phyloP scores from a whole-genome alignment of 2,329 filamentous ascomycete species.

The Stachybotrys chlorohalonatus region DNA sequence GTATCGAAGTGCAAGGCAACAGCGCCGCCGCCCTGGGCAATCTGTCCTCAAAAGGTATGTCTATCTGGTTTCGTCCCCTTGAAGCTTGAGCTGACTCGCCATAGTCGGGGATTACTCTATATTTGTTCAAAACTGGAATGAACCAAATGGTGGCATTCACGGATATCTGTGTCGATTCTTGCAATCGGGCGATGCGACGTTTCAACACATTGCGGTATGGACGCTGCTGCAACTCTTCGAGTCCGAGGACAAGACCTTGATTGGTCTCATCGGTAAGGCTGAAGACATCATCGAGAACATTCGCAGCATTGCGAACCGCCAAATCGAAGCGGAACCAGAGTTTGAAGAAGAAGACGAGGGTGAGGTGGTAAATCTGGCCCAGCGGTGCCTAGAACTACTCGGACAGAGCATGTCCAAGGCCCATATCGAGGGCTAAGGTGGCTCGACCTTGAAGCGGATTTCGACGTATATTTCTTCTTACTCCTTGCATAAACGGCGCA shows the following conservation, averaged over 20 bases:
- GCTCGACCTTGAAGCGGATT: not conserved
- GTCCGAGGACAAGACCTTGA: slow-evolving; percentile 84
- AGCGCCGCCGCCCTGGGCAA: slow-evolving; percentile 94
- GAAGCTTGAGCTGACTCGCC: slow-evolving; percentile 1
- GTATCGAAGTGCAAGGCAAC: slow-evolving; percentile 97
- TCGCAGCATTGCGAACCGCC: slow-evolving; percentile 80
- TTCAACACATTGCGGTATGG: slow-evolving; percentile 99
- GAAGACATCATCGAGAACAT: slow-evolving; percentile 91
- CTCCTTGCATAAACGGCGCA: slow-evolving; percentile 13
- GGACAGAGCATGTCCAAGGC: slow-evolving; percentile 68
- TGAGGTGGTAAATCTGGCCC: slow-evolving; percentile 85
- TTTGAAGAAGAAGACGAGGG: slow-evolving; percentile 84
- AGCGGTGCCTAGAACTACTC: slow-evolving; percentile 79
- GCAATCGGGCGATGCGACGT: slow-evolving; percentile 88
- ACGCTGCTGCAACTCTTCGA: slow-evolving; percentile 91
- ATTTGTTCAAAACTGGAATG: slow-evolving; percentile 88
- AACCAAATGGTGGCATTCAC: slow-evolving; percentile 89
- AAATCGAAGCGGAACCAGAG: slow-evolving; percentile 78
- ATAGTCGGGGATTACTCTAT: slow-evolving; percentile 92
- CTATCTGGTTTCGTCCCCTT: slow-evolving; percentile 6
- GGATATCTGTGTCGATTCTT: slow-evolving; percentile 92
- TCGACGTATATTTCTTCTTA: slow-evolving; percentile 9
- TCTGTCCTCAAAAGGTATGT: slow-evolving; percentile 85
- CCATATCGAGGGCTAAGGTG: slow-evolving; percentile 65
- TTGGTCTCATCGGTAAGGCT: slow-evolving; percentile 79